These are phyloP conservation scores for Leptographium radiaticola DNA, from an alignment of 2,329 filamentous ascomycete genomes.

Conservation along the genomic window DNA sequence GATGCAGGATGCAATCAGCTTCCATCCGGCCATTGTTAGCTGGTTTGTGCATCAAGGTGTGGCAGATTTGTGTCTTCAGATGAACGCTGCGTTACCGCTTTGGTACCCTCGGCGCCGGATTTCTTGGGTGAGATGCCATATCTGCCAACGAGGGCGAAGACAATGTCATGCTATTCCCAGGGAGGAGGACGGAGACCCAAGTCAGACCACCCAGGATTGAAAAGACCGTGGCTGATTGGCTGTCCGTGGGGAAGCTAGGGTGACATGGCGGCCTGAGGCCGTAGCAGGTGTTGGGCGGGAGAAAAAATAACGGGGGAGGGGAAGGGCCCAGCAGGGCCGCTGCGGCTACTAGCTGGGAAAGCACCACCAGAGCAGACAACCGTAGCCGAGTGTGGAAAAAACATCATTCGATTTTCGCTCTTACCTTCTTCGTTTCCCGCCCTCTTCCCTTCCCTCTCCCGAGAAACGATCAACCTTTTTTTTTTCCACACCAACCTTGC, in stretches of 20 bases:
- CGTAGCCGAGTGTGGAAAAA: constrained; percentile 9
- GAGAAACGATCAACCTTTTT: background rate
- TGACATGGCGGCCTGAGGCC: background rate
- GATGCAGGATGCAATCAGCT: too few relatives aligned
- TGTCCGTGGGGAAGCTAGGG: background rate
- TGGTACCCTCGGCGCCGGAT: too few relatives aligned
- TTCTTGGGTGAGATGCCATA: background rate
- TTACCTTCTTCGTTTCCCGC: constrained; percentile 9
- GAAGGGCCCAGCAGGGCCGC: background rate
- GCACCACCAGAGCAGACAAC: background rate
- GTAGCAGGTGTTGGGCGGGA: background rate
- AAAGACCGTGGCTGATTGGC: constrained; percentile 4
- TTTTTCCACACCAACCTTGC: background rate
- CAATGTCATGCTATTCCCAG: background rate
- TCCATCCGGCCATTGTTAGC: too few relatives aligned
- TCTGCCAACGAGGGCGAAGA: background rate
- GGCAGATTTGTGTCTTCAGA: too few relatives aligned
- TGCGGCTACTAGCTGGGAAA: background rate
- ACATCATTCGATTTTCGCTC: constrained; percentile 15
- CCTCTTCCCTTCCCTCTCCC: background rate
- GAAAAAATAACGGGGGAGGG: constrained; percentile 1
- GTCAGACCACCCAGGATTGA: constrained; percentile 5
- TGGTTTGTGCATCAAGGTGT: too few relatives aligned
- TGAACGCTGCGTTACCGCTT: too few relatives aligned
- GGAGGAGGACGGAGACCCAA: background rate